phyloP scores from a whole-genome alignment of 108 stramenopile genomes.

The Cyclotella choctawhatcheeana region DNA sequence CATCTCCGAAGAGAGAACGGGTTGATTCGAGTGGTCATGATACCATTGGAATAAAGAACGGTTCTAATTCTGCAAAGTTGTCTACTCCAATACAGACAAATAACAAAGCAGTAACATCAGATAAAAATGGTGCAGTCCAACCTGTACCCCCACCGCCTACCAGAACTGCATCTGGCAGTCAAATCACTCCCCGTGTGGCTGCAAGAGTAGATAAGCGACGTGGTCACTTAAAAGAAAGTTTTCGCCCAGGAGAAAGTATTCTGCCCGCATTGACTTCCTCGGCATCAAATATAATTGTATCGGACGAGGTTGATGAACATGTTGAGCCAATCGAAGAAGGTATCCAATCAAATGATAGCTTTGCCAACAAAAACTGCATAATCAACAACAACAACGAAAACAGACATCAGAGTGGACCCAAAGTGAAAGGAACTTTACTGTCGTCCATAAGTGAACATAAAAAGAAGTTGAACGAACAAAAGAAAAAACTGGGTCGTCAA shows the following conservation, averaged over 20 bases:
- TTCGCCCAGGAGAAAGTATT: constrained; percentile 24
- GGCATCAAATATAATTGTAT: background rate
- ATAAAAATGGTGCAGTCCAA: background rate
- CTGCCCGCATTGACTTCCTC: background rate
- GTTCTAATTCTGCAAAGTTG: background rate
- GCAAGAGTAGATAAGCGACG: constrained; percentile 43
- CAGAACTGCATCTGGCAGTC: background rate
- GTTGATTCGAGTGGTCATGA: background rate
- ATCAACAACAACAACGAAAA: no score
- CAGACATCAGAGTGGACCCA: background rate
- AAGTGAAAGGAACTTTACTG: constrained; percentile 6
- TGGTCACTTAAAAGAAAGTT: constrained; percentile 24
- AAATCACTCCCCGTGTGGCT: constrained; percentile 23
- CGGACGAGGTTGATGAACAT: background rate
- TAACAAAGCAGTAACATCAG: background rate
- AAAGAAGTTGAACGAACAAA: constrained; percentile 29
- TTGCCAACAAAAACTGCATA: no score
- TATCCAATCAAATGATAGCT: no score
- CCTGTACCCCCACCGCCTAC: constrained; percentile 3
- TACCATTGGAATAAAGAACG: background rate
- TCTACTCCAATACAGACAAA: background rate
- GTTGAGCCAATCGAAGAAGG: background rate
- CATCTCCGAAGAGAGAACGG: background rate
- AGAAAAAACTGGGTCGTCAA: constrained; percentile 17
- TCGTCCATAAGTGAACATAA: constrained; percentile 12